Evolutionary conservation across 2,329 filamentous ascomycete genomes (phyloP).

Genomic region (Exophiala dermatitidis): DNA sequence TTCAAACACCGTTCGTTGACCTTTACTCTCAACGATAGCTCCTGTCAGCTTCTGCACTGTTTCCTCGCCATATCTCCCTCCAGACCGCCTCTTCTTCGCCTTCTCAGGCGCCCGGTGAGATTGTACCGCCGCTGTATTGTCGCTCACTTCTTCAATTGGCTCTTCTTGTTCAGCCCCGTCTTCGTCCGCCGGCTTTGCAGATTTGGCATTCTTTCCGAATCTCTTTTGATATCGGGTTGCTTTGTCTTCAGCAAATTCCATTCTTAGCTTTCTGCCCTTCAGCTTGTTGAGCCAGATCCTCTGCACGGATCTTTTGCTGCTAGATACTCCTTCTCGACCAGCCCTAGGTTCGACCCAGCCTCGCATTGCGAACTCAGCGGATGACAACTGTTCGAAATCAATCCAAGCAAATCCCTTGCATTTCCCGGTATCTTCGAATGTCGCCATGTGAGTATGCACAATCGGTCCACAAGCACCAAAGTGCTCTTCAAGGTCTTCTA

Average conservation of each 20-base stretch:
- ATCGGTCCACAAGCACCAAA: slow-evolving; percentile 81
- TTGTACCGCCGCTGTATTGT: background rate
- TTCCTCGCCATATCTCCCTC: slow-evolving; percentile 41
- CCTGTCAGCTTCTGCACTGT: slow-evolving; percentile 63
- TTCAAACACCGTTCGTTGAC: slow-evolving; percentile 78
- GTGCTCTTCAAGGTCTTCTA: slow-evolving; percentile 71
- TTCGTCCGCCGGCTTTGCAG: slow-evolving; percentile 28
- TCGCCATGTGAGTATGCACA: slow-evolving; percentile 77
- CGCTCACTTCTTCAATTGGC: slow-evolving; percentile 1
- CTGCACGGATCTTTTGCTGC: slow-evolving; percentile 42
- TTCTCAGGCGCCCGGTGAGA: background rate
- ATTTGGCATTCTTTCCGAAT: slow-evolving; percentile 64
- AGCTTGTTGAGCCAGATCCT: slow-evolving; percentile 82
- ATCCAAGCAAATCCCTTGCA: slow-evolving; percentile 98
- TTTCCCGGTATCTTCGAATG: slow-evolving; percentile 93
- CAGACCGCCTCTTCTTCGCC: slow-evolving; percentile 30
- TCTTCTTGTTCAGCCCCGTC: slow-evolving; percentile 30
- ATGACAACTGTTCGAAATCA: slow-evolving; percentile 71
- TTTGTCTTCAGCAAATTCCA: slow-evolving; percentile 91
- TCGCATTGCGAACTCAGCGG: slow-evolving; percentile 68
- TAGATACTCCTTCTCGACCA: slow-evolving; percentile 37
- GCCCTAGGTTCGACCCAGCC: slow-evolving; percentile 64
- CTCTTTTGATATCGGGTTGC: slow-evolving; percentile 87
- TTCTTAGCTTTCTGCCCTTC: slow-evolving; percentile 69
- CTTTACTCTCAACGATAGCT: slow-evolving; percentile 67